Evolutionary conservation across 306 rosid species (phyloP).

Genomic region (Albizia julibrissin): DNA sequence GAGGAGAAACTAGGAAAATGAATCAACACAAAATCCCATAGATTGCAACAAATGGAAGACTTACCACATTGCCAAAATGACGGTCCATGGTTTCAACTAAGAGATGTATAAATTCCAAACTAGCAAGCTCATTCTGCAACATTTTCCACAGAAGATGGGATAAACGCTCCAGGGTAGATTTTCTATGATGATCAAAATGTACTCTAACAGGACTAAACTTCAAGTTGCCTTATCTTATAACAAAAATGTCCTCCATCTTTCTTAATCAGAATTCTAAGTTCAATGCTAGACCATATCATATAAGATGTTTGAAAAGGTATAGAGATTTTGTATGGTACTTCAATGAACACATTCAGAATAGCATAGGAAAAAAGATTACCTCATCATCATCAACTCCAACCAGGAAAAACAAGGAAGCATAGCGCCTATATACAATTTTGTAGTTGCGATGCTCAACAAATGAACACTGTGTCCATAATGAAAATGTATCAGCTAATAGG

Average conservation of each 20-base stretch:
- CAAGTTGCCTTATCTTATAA: constrained; percentile 6
- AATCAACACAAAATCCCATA: neutral
- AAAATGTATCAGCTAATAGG: constrained; percentile 38
- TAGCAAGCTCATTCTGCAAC: constrained; percentile 91
- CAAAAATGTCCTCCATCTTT: neutral
- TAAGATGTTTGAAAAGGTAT: neutral
- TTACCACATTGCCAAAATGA: constrained; percentile 94
- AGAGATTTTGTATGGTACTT: neutral
- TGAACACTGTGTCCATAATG: constrained; percentile 77
- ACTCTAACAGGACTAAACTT: constrained; percentile 2
- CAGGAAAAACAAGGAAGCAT: constrained; percentile 90
- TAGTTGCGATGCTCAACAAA: constrained; percentile 98
- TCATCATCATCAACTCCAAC: constrained; percentile 95
- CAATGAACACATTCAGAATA: constrained; percentile 19
- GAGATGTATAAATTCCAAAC: constrained; percentile 91
- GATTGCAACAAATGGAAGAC: constrained; percentile 26
- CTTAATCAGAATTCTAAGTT: neutral
- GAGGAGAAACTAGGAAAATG: constrained; percentile 12
- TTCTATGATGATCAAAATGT: neutral
- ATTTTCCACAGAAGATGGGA: constrained; percentile 21
- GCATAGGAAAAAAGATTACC: constrained; percentile 42
- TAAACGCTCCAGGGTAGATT: constrained; percentile 7
- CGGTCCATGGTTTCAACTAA: constrained; percentile 98
- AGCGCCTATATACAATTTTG: constrained; percentile 93
- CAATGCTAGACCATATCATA: neutral